Percentiles rank a stretch among this genome's conserved stretches.
phyloP scores from a whole-genome alignment of 371 early-diverging fungal species.

The Phascolomyces articulosus region DNA sequence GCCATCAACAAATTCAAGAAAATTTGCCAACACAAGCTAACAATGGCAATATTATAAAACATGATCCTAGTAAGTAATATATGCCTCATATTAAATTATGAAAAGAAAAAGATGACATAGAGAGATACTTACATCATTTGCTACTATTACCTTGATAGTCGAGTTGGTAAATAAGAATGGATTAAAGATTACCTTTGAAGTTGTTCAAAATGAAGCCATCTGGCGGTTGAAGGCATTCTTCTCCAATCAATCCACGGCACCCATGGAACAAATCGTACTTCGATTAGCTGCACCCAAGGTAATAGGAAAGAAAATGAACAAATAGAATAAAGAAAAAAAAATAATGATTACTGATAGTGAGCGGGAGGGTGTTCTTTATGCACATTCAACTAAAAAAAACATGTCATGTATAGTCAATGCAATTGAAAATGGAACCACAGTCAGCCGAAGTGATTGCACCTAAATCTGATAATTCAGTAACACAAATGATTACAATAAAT shows the following conservation, averaged over 20 bases:
- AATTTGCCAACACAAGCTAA: slow-evolving; percentile 19
- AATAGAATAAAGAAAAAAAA: no score
- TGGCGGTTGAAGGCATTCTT: slow-evolving; percentile 43
- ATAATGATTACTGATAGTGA: no score
- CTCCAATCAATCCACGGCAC: slow-evolving; percentile 55
- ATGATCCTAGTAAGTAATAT: slow-evolving; percentile 14
- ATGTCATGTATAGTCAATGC: slow-evolving; percentile 55
- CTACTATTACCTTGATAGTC: slow-evolving; percentile 12
- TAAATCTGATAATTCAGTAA: slow-evolving; percentile 57
- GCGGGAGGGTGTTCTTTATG: no score
- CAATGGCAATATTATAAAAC: slow-evolving; percentile 17
- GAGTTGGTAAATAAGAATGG: slow-evolving; percentile 47
- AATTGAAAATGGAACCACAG: slow-evolving; percentile 69
- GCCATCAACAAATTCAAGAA: slow-evolving; percentile 4
- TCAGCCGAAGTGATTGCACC: slow-evolving; percentile 64
- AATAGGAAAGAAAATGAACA: slow-evolving; percentile 4
- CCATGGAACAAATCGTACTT: slow-evolving; percentile 55
- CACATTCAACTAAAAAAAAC: no score
- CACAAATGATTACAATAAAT: slow-evolving; percentile 56
- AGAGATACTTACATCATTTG: neutral
- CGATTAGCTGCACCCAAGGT: slow-evolving; percentile 61
- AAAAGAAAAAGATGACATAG: neutral
- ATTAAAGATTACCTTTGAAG: slow-evolving; percentile 32
- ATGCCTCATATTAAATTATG: neutral
- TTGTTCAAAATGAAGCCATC: slow-evolving; percentile 16